Percentiles rank a stretch among this genome's conserved stretches.
Evolutionary conservation across 352 stramenopile genomes (phyloP).

Genomic region (Phytopythium chamaehyphon): DNA sequence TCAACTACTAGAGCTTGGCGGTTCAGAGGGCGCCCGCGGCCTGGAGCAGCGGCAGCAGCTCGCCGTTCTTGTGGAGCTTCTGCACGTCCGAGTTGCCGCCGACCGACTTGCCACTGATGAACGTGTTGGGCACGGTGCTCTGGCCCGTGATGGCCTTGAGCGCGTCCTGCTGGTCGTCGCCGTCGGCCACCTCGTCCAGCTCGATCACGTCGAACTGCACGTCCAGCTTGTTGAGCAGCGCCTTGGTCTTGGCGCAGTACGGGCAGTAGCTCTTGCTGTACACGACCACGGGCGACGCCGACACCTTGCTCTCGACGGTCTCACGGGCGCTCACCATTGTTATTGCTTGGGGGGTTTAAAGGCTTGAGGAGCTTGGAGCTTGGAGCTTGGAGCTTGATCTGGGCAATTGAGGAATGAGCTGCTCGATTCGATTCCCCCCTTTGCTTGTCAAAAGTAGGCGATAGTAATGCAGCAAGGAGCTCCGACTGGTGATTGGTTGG

Average conservation of each 20-base stretch:
- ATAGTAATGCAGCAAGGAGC: no score
- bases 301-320: slow-evolving; percentile 61
- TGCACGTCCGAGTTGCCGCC: slow-evolving; percentile 95
- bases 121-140: slow-evolving; percentile 96
- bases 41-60: slow-evolving; percentile 89
- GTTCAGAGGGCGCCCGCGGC: slow-evolving; percentile 42
- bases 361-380: slow-evolving; percentile 6
- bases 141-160: slow-evolving; percentile 80
- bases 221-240: slow-evolving; percentile 47
- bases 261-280: slow-evolving; percentile 96
- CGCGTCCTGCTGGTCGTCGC: slow-evolving; percentile 55
- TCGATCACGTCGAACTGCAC: slow-evolving; percentile 57
- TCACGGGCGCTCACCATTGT: slow-evolving; percentile 57
- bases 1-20: slow-evolving; percentile 10
- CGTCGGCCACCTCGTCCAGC: slow-evolving; percentile 46
- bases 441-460: no score
- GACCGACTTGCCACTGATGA: slow-evolving; percentile 93
- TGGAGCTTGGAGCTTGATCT: slow-evolving; percentile 5
- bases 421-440: no score
- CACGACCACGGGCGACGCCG: slow-evolving; percentile 49
- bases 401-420: slow-evolving; percentile 10
- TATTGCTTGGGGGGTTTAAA: slow-evolving; percentile 8
- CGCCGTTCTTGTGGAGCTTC: slow-evolving; percentile 76
- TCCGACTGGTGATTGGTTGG: no score
- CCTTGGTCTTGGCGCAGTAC: slow-evolving; percentile 88